Evolutionary conservation across 116 monocot species (phyloP), one percentile per base, ranked within the genome.

Genomic region (Papilionanthe hybrid): DNA sequence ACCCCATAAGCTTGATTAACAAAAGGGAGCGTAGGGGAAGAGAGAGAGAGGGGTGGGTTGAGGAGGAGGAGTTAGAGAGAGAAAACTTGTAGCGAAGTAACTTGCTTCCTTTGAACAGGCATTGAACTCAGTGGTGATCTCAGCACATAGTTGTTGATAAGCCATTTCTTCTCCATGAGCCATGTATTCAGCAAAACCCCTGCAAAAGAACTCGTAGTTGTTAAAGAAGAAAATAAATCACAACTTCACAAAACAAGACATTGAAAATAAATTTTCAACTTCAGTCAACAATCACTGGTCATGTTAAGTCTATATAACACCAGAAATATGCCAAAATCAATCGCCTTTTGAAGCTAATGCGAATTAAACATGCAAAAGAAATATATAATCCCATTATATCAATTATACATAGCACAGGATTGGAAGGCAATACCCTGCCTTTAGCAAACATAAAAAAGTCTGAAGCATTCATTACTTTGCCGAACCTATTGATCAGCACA

Each of bases 171-270:
- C 93, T 78, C 95, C 91, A 83, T 72, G 84, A 18, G 78, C 79
- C 95, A 95, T 91, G 77, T 99, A 99, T 58, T 91, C 90, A 53
- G 77, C 44, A 85, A 99, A 99, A 7, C 95, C 99, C 72, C 99
- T 99, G 81, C 65, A 49, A 80, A 56, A 81, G 17, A 69, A 69
- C 69, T 30, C 15, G 9, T 22, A 69, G 30, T 69, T 17, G 32
- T 69, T 13, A 69, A 69, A 69, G 28, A 29, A 69, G 1, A 66
- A 66, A 23, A 66, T 9, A 69, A 69, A 69, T 32, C 69, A 65
- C 65, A 10, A 2, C 32, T 69, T 69, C 32, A 18, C 69, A 37
- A 5, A 32, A 29, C 32, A 69, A 69, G 32, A 69, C 53, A 60
- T 6, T 22, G 57, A 5, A 57, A 57, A 56, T 18, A 60, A 18